Evolutionary conservation across 2,329 filamentous ascomycete genomes (phyloP).

Genomic region (Bipolaris cookei): DNA sequence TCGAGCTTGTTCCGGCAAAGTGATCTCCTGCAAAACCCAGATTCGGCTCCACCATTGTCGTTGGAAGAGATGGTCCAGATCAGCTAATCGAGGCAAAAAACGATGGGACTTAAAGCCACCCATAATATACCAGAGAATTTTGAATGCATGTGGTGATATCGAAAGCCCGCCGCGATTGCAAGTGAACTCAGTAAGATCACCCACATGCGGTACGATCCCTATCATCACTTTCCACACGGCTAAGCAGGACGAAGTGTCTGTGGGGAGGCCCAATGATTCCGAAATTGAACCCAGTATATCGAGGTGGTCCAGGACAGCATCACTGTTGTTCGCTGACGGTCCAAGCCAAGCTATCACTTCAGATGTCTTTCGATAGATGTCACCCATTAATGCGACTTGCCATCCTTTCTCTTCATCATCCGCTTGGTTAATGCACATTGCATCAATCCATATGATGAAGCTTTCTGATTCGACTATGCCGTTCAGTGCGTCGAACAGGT

Average conservation of each 20-base stretch:
- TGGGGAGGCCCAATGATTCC: neutral
- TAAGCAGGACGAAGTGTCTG: neutral
- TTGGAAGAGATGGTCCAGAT: conserved; percentile 10
- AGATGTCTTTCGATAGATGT: conserved; percentile 14
- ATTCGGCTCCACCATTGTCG: conserved; percentile 24
- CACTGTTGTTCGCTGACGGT: conserved; percentile 2
- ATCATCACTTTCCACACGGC: neutral
- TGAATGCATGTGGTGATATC: neutral
- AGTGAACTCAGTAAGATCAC: no score
- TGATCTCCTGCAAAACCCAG: conserved; percentile 27
- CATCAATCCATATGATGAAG: conserved; percentile 2
- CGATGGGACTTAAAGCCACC: neutral
- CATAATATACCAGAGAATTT: neutral
- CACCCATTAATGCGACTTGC: conserved; percentile 22
- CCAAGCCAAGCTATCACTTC: conserved; percentile 21
- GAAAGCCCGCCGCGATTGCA: no score
- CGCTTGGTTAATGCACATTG: conserved; percentile 2
- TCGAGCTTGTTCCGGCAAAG: conserved; percentile 13
- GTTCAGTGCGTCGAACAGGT: neutral
- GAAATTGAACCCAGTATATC: neutral
- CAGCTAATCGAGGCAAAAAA: neutral
- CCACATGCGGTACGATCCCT: neutral
- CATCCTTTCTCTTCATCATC: conserved; percentile 14
- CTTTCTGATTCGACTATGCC: neutral
- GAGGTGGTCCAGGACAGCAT: neutral